These are phyloP conservation scores for Capsella bursapastoris DNA, from an alignment of 345 rosid species.

Conservation along the genomic window DNA sequence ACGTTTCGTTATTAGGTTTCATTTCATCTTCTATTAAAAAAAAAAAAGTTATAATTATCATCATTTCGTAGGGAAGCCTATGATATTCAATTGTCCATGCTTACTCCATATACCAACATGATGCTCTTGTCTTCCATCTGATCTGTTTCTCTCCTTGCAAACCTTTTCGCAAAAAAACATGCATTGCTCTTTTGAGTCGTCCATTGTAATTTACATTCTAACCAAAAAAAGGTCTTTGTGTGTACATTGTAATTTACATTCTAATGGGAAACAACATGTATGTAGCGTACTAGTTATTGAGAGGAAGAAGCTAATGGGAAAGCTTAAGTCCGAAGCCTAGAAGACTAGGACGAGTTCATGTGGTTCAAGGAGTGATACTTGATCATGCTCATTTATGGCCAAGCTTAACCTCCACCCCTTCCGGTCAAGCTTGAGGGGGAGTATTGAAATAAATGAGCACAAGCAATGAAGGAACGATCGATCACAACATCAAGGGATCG, in stretches of 20 bases:
- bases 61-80: slow-evolving; percentile 21
- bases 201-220: neutral
- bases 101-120: slow-evolving; percentile 32
- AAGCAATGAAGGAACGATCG: too few species aligned
- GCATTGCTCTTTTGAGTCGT: neutral
- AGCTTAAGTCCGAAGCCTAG: too few species aligned
- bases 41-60: neutral
- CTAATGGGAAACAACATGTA: neutral
- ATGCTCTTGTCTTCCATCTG: slow-evolving; percentile 36
- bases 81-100: slow-evolving; percentile 13
- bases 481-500: too few species aligned
- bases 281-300: neutral
- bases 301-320: too few species aligned
- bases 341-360: too few species aligned
- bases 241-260: neutral
- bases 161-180: neutral
- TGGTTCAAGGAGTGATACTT: too few species aligned
- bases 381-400: too few species aligned
- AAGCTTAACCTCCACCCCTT: too few species aligned
- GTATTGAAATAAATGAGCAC: too few species aligned
- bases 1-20: neutral
- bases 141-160: slow-evolving; percentile 24
- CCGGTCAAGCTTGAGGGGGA: too few species aligned
- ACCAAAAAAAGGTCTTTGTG: too few species aligned
- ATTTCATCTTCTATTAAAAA: neutral